These are phyloP conservation scores for Cladosporium cucumerinum DNA, from an alignment of 2,329 filamentous ascomycete species.

Conservation along the genomic window DNA sequence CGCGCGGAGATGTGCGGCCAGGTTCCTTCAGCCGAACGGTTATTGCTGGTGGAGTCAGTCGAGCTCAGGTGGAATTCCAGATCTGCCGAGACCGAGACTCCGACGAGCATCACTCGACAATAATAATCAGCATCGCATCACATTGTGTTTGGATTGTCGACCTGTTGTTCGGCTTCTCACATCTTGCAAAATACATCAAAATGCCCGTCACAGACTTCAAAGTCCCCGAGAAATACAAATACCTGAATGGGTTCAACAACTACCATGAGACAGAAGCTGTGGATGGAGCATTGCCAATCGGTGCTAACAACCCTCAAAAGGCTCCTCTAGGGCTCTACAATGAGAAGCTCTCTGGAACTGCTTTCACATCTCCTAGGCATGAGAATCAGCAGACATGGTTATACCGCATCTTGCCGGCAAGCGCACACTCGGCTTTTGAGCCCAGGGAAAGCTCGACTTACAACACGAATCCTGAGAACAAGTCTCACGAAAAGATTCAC, in stretches of 20 bases:
- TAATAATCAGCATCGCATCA: not conserved
- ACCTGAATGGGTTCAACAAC: slow-evolving; percentile 73
- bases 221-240: slow-evolving; percentile 66
- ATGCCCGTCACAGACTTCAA: slow-evolving; percentile 66
- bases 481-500: slow-evolving; percentile 57
- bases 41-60: slow-evolving; percentile 1
- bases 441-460: slow-evolving; percentile 48
- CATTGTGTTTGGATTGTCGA: not conserved
- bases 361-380: slow-evolving; percentile 56
- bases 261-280: slow-evolving; percentile 81
- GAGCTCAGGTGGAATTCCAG: not conserved
- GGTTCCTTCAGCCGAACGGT: slow-evolving; percentile 1
- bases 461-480: slow-evolving; percentile 50
- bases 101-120: not conserved
- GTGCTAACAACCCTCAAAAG: slow-evolving; percentile 78
- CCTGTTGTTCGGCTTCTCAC: not conserved
- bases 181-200: slow-evolving; percentile 20
- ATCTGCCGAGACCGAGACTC: not conserved
- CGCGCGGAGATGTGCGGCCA: not conserved
- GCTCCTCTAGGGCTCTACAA: slow-evolving; percentile 75
- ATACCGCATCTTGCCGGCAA: slow-evolving; percentile 55
- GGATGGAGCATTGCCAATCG: slow-evolving; percentile 68
- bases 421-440: slow-evolving; percentile 56
- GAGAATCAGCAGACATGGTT: slow-evolving; percentile 59
- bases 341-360: slow-evolving; percentile 63